A percentile compares a stretch with the other conserved stretches of the same genome.
These are phyloP conservation scores for Aureobasidium sp. DNA, from an alignment of 2,329 filamentous ascomycete genomes.

Conservation along the genomic window DNA sequence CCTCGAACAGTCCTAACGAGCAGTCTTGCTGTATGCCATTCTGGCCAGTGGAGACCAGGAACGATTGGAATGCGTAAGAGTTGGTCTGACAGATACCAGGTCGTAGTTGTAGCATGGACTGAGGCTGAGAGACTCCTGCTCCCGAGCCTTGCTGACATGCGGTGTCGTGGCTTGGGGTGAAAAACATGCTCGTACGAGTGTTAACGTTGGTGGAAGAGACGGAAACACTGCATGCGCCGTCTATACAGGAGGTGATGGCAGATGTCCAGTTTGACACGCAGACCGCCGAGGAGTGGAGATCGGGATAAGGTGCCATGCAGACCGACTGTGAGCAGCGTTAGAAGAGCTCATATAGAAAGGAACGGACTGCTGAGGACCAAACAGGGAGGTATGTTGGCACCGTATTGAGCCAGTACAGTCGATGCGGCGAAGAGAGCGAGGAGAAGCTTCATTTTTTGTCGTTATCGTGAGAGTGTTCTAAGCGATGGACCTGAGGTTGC, in stretches of 20 bases:
- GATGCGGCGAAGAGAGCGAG: neutral
- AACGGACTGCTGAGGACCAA: neutral
- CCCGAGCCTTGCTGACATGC: neutral
- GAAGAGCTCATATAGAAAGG: neutral
- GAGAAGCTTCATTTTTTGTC: neutral
- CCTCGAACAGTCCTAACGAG: neutral
- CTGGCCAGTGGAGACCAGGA: neutral
- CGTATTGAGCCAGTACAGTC: neutral
- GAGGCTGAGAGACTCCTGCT: neutral
- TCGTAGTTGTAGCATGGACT: neutral
- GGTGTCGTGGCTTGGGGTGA: neutral
- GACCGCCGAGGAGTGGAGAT: neutral
- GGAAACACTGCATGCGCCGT: neutral
- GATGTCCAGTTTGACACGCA: neutral
- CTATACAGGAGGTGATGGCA: neutral
- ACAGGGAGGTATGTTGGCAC: neutral
- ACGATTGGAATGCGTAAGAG: neutral
- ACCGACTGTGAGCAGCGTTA: neutral
- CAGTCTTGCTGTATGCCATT: neutral
- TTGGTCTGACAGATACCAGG: neutral
- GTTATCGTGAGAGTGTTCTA: neutral
- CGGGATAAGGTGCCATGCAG: constrained; percentile 1
- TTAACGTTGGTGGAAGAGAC: neutral
- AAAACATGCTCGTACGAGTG: constrained; percentile 4
- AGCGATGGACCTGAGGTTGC: neutral